These are phyloP conservation scores for Quillaja saponaria DNA, from an alignment of 306 rosid genomes.

Conservation along the genomic window DNA sequence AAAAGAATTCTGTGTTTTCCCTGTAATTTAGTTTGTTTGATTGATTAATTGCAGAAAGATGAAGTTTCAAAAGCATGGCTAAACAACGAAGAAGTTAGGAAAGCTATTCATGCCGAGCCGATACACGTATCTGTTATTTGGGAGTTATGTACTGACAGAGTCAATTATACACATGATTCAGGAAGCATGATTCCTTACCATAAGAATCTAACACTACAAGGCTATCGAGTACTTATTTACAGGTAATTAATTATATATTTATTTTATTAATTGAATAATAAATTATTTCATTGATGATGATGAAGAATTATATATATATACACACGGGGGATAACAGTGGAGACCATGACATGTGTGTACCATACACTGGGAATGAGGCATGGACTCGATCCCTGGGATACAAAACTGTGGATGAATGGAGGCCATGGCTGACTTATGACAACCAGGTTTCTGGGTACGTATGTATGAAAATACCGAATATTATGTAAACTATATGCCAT, in stretches of 20 bases:
- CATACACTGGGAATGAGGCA: constrained; percentile 71
- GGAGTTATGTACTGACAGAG: constrained; percentile 58
- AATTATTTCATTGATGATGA: neutral
- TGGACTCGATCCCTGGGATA: constrained; percentile 77
- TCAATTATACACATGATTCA: constrained; percentile 35
- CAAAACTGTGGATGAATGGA: constrained; percentile 59
- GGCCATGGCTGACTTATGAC: constrained; percentile 48
- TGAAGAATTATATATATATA: neutral
- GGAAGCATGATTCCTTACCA: constrained; percentile 89
- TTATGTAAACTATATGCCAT: too few species aligned
- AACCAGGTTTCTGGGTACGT: constrained; percentile 65
- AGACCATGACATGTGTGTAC: constrained; percentile 86
- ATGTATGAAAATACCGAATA: too few species aligned
- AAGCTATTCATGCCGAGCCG: constrained; percentile 63
- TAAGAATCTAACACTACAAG: constrained; percentile 49
- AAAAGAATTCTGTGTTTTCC: too few species aligned
- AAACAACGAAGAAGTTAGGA: constrained; percentile 54
- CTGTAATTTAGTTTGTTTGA: neutral
- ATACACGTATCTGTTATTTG: constrained; percentile 56
- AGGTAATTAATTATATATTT: constrained; percentile 31
- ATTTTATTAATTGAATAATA: too few species aligned
- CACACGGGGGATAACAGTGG: constrained; percentile 60
- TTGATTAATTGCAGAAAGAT: constrained; percentile 47
- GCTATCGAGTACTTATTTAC: constrained; percentile 61
- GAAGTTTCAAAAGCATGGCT: constrained; percentile 67